Conservation (phyloP, 805 yeast genomes). For the Starmerella tilneyi region DNA sequence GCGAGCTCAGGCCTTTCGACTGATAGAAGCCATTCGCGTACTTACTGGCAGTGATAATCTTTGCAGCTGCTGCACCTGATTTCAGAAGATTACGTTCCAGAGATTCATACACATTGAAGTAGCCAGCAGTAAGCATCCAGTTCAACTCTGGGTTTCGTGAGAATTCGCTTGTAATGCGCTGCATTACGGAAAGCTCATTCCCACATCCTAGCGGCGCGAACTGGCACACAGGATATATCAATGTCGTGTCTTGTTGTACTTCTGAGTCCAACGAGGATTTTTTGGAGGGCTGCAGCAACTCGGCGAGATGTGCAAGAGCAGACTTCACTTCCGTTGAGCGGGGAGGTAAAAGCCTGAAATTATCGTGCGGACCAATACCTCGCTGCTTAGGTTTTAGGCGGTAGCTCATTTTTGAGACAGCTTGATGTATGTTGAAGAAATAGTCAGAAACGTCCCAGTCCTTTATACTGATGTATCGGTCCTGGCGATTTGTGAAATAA, state of each 20-base stretch:
- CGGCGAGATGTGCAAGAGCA: background rate
- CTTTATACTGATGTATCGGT: conserved; percentile 70
- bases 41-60: conserved; percentile 83
- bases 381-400: conserved; percentile 34
- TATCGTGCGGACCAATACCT: background rate
- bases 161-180: conserved; percentile 4
- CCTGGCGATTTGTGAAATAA: conserved; percentile 91
- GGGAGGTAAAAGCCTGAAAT: background rate
- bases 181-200: conserved; percentile 68
- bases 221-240: conserved; percentile 81
- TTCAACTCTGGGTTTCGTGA: conserved; percentile 38
- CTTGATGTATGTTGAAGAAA: conserved; percentile 57
- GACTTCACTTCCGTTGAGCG: background rate
- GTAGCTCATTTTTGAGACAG: conserved; percentile 63
- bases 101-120: conserved; percentile 79
- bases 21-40: conserved; percentile 87
- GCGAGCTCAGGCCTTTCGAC: conserved; percentile 69
- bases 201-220: conserved; percentile 75
- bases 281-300: background rate
- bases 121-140: conserved; percentile 94
- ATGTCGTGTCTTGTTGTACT: background rate
- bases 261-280: background rate
- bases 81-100: conserved; percentile 49
- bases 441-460: conserved; percentile 53
- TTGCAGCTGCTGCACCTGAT: conserved; percentile 42